Conservation (phyloP, 805 yeast genomes). For the Nakazawaea wickerhamii region DNA sequence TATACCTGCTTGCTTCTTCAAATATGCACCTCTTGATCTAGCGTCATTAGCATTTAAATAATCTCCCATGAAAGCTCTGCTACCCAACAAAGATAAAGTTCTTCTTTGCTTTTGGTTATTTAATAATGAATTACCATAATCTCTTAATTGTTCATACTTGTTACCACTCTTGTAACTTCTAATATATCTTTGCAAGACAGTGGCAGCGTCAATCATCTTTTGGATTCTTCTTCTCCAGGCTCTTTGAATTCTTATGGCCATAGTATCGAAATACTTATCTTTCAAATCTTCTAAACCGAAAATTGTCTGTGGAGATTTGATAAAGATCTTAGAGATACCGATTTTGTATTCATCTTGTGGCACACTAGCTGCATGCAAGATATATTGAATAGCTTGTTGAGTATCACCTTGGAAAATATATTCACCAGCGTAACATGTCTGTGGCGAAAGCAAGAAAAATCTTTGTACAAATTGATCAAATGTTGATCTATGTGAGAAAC, state of each 20-base stretch:
- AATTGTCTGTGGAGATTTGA: conserved; percentile 93
- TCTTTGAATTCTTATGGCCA: conserved; percentile 96
- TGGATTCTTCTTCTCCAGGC: conserved; percentile 87
- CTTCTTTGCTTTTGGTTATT: conserved; percentile 84
- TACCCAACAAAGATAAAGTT: conserved; percentile 79
- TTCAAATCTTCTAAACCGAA: conserved; percentile 95
- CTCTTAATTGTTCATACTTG: conserved; percentile 78
- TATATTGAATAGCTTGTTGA: conserved; percentile 44
- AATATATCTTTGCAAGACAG: conserved; percentile 75
- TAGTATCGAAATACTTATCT: conserved; percentile 95
- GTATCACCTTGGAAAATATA: conserved; percentile 56
- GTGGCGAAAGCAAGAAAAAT: conserved; percentile 79
- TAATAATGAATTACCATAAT: conserved; percentile 68
- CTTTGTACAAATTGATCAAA: conserved; percentile 95
- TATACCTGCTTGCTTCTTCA: conserved; percentile 65
- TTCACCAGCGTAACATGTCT: conserved; percentile 88
- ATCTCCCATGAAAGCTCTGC: conserved; percentile 91
- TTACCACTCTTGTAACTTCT: conserved; percentile 76
- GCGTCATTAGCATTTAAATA: conserved; percentile 82
- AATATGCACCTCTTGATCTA: conserved; percentile 65
- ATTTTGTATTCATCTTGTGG: conserved; percentile 81
- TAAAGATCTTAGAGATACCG: conserved; percentile 89
- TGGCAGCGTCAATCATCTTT: conserved; percentile 83
- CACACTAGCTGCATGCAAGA: conserved; percentile 52
- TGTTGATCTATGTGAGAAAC: conserved; percentile 95